A percentile compares a stretch with the other conserved stretches of the same genome.
These are phyloP conservation scores for Aotearoamyces nothofagi DNA, from an alignment of 2,329 filamentous ascomycete species.

Conservation along the genomic window DNA sequence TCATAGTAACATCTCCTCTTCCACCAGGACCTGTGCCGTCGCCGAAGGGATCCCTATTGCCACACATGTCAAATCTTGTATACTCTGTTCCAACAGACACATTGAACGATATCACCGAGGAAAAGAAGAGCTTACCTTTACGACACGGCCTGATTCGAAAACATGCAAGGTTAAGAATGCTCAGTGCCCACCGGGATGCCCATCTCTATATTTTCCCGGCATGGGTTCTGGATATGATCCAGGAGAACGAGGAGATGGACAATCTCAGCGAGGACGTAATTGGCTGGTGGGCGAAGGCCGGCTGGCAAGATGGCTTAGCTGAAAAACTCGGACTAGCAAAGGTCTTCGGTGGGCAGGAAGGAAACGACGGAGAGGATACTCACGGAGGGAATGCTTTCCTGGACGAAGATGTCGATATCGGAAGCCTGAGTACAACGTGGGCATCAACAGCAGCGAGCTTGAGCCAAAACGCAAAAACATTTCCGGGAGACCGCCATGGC, in stretches of 20 bases:
- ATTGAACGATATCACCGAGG: slow-evolving; percentile 67
- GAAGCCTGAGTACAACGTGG: slow-evolving; percentile 16
- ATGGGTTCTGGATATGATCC: slow-evolving; percentile 79
- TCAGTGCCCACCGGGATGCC: slow-evolving; percentile 74
- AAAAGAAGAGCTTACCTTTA: slow-evolving; percentile 56
- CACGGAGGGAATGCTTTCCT: slow-evolving; percentile 14
- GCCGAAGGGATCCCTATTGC: slow-evolving; percentile 48
- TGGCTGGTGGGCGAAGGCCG: slow-evolving; percentile 89
- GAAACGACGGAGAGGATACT: slow-evolving; percentile 22
- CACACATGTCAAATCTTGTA: slow-evolving; percentile 62
- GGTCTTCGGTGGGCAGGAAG: slow-evolving; percentile 36
- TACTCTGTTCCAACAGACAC: slow-evolving; percentile 81
- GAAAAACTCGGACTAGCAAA: slow-evolving; percentile 62
- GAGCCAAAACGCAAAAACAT: slow-evolving; percentile 4
- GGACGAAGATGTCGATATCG: slow-evolving; percentile 15
- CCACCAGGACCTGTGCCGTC: slow-evolving; percentile 39
- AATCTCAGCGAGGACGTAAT: slow-evolving; percentile 84
- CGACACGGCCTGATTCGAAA: slow-evolving; percentile 62
- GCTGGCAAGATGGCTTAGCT: slow-evolving; percentile 71
- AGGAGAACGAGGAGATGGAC: slow-evolving; percentile 66
- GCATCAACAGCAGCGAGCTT: slow-evolving; percentile 10
- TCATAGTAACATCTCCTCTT: slow-evolving; percentile 64
- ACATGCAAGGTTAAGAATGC: slow-evolving; percentile 63
- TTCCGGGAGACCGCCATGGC: too few relatives aligned
- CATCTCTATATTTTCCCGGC: slow-evolving; percentile 90